Conservation (phyloP, 257 asterid genomes). For the Coffea canephora region DNA sequence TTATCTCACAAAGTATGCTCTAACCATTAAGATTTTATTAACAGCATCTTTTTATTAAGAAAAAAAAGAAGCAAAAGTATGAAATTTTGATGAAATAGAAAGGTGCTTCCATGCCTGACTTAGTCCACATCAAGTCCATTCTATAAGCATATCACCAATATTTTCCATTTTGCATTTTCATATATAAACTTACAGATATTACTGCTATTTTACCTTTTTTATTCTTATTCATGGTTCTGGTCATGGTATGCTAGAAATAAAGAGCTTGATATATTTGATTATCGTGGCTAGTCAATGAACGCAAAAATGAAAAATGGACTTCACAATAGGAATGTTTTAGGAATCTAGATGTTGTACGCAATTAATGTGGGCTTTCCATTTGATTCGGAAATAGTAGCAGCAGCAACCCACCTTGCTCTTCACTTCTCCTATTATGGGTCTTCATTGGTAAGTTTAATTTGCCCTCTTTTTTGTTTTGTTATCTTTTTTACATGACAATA, state of each 20-base stretch:
- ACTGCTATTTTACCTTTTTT: neutral
- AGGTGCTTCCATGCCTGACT: neutral
- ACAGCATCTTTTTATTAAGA: neutral
- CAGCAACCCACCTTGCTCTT: too few relatives aligned
- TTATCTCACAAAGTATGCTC: neutral
- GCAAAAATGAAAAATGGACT: neutral
- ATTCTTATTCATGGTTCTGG: neutral
- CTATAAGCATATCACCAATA: neutral
- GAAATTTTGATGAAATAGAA: too few relatives aligned
- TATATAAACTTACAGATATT: neutral
- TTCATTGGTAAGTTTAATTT: too few relatives aligned
- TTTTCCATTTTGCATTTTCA: too few relatives aligned
- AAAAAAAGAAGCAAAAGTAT: too few relatives aligned
- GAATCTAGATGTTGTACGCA: neutral
- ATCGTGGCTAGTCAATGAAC: neutral
- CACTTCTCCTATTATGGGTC: too few relatives aligned
- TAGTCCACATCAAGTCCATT: neutral
- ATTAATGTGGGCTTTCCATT: neutral
- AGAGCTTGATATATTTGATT: neutral
- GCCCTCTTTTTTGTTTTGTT: too few relatives aligned
- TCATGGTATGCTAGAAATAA: neutral
- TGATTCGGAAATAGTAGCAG: too few relatives aligned
- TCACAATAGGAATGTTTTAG: constrained; percentile 22
- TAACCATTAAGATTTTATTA: neutral
- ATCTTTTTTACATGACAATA: too few relatives aligned